Conservation (phyloP, 306 rosid genomes). For the Cicer pinnatifidum region DNA sequence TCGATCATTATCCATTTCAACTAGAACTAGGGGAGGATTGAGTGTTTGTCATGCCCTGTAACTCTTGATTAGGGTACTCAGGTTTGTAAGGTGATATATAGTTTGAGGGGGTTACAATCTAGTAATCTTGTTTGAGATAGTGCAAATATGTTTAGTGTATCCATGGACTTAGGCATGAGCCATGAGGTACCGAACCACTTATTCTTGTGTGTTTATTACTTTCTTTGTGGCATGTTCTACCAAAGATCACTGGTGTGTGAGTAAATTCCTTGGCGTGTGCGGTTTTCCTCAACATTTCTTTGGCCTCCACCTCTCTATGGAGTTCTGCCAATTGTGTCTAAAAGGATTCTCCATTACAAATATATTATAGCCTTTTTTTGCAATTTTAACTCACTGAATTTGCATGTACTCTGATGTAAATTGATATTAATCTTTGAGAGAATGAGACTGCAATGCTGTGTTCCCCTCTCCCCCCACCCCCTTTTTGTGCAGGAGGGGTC, state of each 20-base stretch:
- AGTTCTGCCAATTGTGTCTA: slow-evolving; percentile 3
- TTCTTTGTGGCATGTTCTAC: background rate
- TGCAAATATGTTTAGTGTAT: background rate
- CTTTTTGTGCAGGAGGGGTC: slow-evolving; percentile 1
- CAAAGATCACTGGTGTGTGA: background rate
- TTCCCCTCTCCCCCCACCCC: background rate
- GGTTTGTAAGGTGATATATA: slow-evolving; percentile 14
- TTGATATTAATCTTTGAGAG: slow-evolving; percentile 19
- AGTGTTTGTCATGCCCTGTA: background rate
- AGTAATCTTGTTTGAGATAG: background rate
- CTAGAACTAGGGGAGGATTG: background rate
- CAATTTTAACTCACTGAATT: slow-evolving; percentile 6
- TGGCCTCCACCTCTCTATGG: background rate
- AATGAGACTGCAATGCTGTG: slow-evolving; percentile 18
- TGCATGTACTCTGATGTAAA: background rate
- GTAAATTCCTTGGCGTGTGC: background rate
- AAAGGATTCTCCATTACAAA: background rate
- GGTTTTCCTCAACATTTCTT: slow-evolving; percentile 4
- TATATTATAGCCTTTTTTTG: slow-evolving; percentile 10
- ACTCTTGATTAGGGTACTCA: background rate
- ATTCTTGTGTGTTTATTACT: slow-evolving; percentile 9
- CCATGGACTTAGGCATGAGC: background rate
- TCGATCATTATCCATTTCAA: no score
- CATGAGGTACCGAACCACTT: background rate
- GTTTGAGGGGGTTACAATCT: background rate